A percentile compares a stretch with the other conserved stretches of the same genome.
Conservation (phyloP, 768 basidiomycete genomes). For the Boletus fagicola region DNA sequence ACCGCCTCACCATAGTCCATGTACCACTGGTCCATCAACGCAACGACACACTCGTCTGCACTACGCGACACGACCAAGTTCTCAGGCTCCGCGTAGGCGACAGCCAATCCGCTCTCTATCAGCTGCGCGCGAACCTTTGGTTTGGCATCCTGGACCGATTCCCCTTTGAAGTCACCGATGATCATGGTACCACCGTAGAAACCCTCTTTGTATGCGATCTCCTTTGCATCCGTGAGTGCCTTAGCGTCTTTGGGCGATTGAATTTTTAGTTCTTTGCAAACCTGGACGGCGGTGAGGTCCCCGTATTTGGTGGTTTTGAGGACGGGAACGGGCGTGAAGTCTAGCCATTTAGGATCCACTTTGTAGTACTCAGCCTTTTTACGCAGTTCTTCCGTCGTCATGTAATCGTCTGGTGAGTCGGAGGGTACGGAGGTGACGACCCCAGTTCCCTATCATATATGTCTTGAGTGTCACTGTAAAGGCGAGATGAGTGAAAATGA, state of each 20-base stretch:
- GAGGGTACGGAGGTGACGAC: slow-evolving; percentile 98
- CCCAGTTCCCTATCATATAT: slow-evolving; percentile 75
- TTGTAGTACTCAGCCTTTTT: slow-evolving; percentile 98
- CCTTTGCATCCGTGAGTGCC: slow-evolving; percentile 94
- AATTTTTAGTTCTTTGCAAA: slow-evolving; percentile 89
- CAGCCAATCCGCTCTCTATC: slow-evolving; percentile 74
- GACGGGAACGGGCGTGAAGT: slow-evolving; percentile 83
- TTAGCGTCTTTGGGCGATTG: slow-evolving; percentile 93
- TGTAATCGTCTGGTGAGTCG: slow-evolving; percentile 96
- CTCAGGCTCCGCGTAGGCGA: slow-evolving; percentile 95
- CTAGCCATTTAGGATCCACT: slow-evolving; percentile 85
- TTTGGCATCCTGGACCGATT: slow-evolving; percentile 89
- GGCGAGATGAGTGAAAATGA: background rate
- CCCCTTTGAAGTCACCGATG: slow-evolving; percentile 87
- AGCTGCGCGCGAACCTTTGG: slow-evolving; percentile 80
- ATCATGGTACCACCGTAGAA: slow-evolving; percentile 94
- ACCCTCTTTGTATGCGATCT: slow-evolving; percentile 97
- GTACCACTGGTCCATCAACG: slow-evolving; percentile 99
- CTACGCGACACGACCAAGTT: slow-evolving; percentile 84
- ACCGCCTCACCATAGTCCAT: slow-evolving; percentile 89
- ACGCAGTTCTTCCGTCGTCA: slow-evolving; percentile 83
- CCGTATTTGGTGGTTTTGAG: slow-evolving; percentile 91
- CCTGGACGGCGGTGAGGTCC: slow-evolving; percentile 78
- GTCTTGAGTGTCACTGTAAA: slow-evolving; percentile 2
- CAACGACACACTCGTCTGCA: slow-evolving; percentile 97